phyloP scores from a whole-genome alignment of 768 basidiomycete species.

The Mycena polygramma region DNA sequence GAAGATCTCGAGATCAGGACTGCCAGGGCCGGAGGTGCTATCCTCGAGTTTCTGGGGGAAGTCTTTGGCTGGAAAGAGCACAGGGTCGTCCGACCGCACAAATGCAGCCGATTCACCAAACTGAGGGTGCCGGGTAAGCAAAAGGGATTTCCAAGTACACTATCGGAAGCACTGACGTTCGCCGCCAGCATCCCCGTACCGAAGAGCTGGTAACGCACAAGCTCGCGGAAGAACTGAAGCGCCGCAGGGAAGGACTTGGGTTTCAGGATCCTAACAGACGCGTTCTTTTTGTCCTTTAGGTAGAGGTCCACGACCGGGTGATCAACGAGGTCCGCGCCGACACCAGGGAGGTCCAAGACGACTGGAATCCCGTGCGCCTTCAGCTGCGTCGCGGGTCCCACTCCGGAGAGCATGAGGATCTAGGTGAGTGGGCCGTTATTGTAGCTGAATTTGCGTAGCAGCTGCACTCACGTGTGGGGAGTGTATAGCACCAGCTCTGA shows the following conservation, averaged over 20 bases:
- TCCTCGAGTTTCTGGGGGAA: slow-evolving; percentile 56
- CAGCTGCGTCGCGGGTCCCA: slow-evolving; percentile 77
- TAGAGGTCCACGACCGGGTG: slow-evolving; percentile 72
- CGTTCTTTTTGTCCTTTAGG: slow-evolving; percentile 64
- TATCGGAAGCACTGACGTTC: slow-evolving; percentile 57
- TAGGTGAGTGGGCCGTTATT: slow-evolving; percentile 39
- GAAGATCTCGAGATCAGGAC: slow-evolving; percentile 65
- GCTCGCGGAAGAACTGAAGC: slow-evolving; percentile 46
- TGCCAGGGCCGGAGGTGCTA: slow-evolving; percentile 58
- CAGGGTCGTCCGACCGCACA: slow-evolving; percentile 65
- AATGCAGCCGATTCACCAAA: slow-evolving; percentile 72
- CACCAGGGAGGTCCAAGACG: slow-evolving; percentile 74
- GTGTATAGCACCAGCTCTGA: slow-evolving; percentile 64
- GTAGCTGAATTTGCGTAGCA: background rate
- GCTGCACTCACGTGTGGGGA: slow-evolving; percentile 61
- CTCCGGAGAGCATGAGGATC: slow-evolving; percentile 81
- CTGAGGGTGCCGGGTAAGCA: slow-evolving; percentile 40
- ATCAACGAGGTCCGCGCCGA: slow-evolving; percentile 82
- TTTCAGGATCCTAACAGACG: slow-evolving; percentile 57
- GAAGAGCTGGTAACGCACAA: slow-evolving; percentile 57
- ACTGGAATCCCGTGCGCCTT: slow-evolving; percentile 66
- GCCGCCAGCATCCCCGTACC: slow-evolving; percentile 65
- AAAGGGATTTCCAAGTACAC: slow-evolving; percentile 1
- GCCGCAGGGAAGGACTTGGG: slow-evolving; percentile 47
- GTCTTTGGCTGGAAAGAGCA: slow-evolving; percentile 57